Conservation (phyloP, 2,329 filamentous ascomycete genomes). For the Curvularia spicifera region DNA sequence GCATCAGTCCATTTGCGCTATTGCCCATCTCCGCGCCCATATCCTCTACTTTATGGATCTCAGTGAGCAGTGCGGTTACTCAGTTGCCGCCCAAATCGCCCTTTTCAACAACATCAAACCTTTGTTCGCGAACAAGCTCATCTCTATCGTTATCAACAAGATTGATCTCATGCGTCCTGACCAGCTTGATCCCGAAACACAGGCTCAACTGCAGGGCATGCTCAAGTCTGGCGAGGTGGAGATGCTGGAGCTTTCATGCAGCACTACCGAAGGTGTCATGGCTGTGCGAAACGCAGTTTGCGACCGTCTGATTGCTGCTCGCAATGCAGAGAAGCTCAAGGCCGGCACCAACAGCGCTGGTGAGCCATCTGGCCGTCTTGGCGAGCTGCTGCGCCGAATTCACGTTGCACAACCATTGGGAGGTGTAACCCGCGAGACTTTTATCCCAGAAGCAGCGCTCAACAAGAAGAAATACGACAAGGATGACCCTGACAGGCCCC, state of each 20-base stretch:
- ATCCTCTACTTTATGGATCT: constrained; percentile 99
- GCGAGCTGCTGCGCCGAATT: constrained; percentile 90
- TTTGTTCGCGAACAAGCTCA: constrained; percentile 94
- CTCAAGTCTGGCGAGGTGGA: constrained; percentile 89
- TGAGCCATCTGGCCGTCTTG: constrained; percentile 79
- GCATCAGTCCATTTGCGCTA: constrained; percentile 98
- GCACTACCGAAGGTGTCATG: constrained; percentile 92
- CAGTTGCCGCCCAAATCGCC: constrained; percentile 88
- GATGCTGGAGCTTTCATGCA: constrained; percentile 91
- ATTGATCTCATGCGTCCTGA: constrained; percentile 90
- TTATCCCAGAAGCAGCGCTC: constrained; percentile 86
- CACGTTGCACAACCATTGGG: constrained; percentile 95
- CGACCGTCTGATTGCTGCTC: constrained; percentile 88
- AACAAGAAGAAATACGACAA: constrained; percentile 87
- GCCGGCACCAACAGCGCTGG: constrained; percentile 77
- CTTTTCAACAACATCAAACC: constrained; percentile 95
- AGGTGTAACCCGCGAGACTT: constrained; percentile 77
- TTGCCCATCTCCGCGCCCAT: constrained; percentile 92
- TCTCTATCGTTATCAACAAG: constrained; percentile 98
- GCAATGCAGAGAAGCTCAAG: constrained; percentile 95
- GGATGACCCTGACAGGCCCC: constrained; percentile 81
- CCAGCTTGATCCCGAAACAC: constrained; percentile 79
- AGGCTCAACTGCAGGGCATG: constrained; percentile 78
- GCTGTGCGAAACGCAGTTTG: constrained; percentile 94
- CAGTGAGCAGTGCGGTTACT: constrained; percentile 95